Percentiles rank a stretch among this genome's conserved stretches.
Evolutionary conservation across 2,329 filamentous ascomycete genomes (phyloP).

Genomic region (Neophaeococcomyces mojaviensis): DNA sequence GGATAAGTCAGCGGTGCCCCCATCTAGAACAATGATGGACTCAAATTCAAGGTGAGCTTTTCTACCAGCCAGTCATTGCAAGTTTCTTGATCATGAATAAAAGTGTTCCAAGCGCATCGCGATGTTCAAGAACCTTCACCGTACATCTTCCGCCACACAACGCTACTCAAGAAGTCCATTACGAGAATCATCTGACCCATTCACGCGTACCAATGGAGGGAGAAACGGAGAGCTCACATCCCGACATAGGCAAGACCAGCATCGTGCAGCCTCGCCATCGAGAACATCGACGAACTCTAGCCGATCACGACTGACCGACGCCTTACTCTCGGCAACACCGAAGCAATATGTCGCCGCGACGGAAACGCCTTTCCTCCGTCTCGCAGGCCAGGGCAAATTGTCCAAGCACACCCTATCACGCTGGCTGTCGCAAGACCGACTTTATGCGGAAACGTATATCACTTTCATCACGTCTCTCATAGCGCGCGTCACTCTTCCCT

Average conservation of each 20-base stretch:
- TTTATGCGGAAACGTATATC: conserved; percentile 65
- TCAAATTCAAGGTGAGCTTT: too few relatives aligned
- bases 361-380: conserved; percentile 57
- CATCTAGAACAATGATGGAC: too few relatives aligned
- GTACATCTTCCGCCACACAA: too few relatives aligned
- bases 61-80: too few relatives aligned
- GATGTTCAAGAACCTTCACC: too few relatives aligned
- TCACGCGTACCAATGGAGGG: too few relatives aligned
- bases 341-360: conserved; percentile 38
- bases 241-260: neutral
- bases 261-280: conserved; percentile 1
- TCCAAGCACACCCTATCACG: conserved; percentile 49
- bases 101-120: too few relatives aligned
- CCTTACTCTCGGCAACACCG: conserved; percentile 14
- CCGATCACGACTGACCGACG: conserved; percentile 10
- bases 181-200: too few relatives aligned
- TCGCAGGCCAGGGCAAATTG: conserved; percentile 57
- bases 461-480: conserved; percentile 60
- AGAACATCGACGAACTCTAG: neutral
- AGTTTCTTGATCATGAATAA: too few relatives aligned
- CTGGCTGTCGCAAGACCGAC: conserved; percentile 66
- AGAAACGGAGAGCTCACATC: too few relatives aligned
- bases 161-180: too few relatives aligned
- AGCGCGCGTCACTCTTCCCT: conserved; percentile 51
- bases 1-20: too few relatives aligned